Evolutionary conservation across 768 basidiomycete species (phyloP), one percentile per base, ranked within the genome.

Genomic region (Trametes meyenii): DNA sequence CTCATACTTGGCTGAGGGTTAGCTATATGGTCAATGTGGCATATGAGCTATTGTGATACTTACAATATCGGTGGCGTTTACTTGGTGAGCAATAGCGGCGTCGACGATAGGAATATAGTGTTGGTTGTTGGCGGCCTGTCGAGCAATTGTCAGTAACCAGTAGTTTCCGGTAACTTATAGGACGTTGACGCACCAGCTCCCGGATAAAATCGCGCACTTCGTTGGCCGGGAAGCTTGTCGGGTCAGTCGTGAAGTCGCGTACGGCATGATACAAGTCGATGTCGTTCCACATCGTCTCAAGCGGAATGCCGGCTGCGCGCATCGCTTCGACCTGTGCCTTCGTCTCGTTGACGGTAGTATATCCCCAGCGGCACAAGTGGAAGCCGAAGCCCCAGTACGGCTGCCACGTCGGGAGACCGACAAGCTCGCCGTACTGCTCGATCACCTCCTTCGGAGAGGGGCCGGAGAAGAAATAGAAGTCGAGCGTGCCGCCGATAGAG

Each of bases 271-370:
- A 90, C 50, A 90, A 58, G 71, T 90, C 88, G 55, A 90, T 88
- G 64, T 90, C 88, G 67, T 86, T 89, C 88, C 89, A 90, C 79
- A 88, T 87, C 36, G 84, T 85, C 82, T 94, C 90, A 3, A 92
- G 78, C 19, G 90, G 91, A 59, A 94, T 83, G 51, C 83, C 78
- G 0, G 88, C 88, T 16, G 79, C 83, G n/a, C 85, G 79, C 89
- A 81, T 90, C 63, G 73, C 81, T 40, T 73, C 70, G 54, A 86
- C 83, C 17, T 82, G 78, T 53, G 80, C 78, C 24, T 77, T 76
- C 5, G 84, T 85, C 63, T 87, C 85, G 55, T 76, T 81, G 23
- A 90, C 65, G 65, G 81, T 75, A 26, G 69, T 62, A 61, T 82
- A 84, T 4, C 83, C 83, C 80, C 81, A 85, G 58, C 81, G 80